Percentiles rank a stretch among this genome's conserved stretches.
These are phyloP conservation scores for Ascosphaera apis DNA, from an alignment of 2,329 filamentous ascomycete species.

Conservation along the genomic window DNA sequence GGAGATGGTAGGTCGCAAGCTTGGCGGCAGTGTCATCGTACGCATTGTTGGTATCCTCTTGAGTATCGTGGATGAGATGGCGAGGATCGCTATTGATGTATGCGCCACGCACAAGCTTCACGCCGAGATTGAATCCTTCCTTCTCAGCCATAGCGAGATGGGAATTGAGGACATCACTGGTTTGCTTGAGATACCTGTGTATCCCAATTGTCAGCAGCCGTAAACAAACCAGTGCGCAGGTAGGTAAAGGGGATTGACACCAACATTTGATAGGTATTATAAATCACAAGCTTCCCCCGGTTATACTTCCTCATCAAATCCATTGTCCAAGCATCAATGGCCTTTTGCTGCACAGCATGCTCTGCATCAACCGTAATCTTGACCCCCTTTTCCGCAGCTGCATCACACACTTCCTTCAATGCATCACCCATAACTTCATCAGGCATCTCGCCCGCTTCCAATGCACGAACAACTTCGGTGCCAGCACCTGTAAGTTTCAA, in stretches of 20 bases:
- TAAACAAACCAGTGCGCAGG: background rate
- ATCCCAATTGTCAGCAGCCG: background rate
- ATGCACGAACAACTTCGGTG: constrained; percentile 5
- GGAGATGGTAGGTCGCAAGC: constrained; percentile 27
- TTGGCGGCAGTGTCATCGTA: constrained; percentile 35
- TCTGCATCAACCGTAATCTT: constrained; percentile 31
- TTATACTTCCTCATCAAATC: constrained; percentile 31
- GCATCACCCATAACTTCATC: constrained; percentile 6
- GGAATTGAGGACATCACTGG: constrained; percentile 20
- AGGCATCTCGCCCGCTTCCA: constrained; percentile 5
- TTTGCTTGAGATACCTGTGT: constrained; percentile 22
- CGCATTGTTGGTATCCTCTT: constrained; percentile 24
- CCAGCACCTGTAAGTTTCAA: constrained; percentile 53
- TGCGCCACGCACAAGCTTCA: constrained; percentile 31
- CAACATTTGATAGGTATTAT: constrained; percentile 29
- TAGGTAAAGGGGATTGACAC: background rate
- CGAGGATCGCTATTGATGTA: constrained; percentile 28
- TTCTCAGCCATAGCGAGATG: constrained; percentile 23
- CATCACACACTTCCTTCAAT: constrained; percentile 7
- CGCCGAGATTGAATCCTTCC: constrained; percentile 27
- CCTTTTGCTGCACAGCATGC: constrained; percentile 27
- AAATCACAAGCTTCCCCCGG: constrained; percentile 26
- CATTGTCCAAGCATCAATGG: constrained; percentile 30
- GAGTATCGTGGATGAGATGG: constrained; percentile 22
- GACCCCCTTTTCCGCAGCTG: constrained; percentile 8